phyloP scores from a whole-genome alignment of 495 filamentous ascomycete genomes.

The Daldinia grandis region DNA sequence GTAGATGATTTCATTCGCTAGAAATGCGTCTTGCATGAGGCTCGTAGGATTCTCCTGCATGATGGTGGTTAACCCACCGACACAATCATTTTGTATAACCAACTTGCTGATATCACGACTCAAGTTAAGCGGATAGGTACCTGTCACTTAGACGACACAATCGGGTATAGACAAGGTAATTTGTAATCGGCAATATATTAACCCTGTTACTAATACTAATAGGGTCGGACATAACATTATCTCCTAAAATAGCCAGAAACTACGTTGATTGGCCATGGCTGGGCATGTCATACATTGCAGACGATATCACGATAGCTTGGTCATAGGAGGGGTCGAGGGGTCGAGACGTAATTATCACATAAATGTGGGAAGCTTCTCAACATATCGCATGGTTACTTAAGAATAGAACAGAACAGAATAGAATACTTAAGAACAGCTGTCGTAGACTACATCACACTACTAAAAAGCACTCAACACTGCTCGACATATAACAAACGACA shows the following conservation, averaged over 20 bases:
- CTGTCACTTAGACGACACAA: not conserved
- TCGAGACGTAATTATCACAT: not conserved
- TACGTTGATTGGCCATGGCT: not conserved
- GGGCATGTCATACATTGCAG: not conserved
- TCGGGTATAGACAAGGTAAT: not conserved
- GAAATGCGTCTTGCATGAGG: not conserved
- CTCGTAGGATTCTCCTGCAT: not conserved
- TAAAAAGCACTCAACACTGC: not conserved
- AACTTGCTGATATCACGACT: not conserved
- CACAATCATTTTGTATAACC: not conserved
- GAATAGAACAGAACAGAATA: not conserved
- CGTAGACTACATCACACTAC: not conserved
- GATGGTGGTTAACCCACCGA: not conserved
- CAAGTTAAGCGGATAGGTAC: not conserved
- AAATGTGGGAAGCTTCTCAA: not conserved
- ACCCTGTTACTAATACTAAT: constrained; percentile 3
- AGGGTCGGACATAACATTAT: not conserved
- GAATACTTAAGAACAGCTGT: not conserved
- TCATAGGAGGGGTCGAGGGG: not conserved
- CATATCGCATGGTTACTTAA: not conserved
- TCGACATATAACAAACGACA: not conserved
- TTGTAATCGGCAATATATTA: not conserved
- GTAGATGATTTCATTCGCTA: not conserved
- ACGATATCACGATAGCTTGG: not conserved
- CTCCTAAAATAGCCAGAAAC: not conserved